Evolutionary conservation across 2,329 filamentous ascomycete genomes (phyloP).

Genomic region (Pseudopyrenochaeta lycopersici): DNA sequence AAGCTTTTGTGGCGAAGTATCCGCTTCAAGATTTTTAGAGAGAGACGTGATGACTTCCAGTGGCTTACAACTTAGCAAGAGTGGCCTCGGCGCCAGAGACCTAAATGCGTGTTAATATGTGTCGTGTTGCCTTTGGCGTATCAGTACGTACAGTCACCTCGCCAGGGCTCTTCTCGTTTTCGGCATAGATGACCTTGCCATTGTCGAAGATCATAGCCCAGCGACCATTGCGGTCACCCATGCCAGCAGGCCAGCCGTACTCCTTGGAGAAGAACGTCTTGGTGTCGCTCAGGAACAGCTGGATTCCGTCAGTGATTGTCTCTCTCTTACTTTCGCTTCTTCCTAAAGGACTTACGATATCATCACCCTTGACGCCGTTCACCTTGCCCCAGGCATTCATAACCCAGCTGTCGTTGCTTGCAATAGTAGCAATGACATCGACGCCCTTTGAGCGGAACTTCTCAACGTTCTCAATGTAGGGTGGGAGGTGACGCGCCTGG

Average conservation of each 20-base stretch:
- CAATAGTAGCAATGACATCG: conserved; percentile 81
- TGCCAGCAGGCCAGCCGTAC: conserved; percentile 75
- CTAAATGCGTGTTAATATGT: conserved; percentile 45
- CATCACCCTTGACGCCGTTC: conserved; percentile 77
- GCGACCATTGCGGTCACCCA: conserved; percentile 76
- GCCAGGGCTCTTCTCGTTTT: conserved; percentile 69
- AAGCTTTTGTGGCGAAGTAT: background rate
- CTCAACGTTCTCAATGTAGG: conserved; percentile 79
- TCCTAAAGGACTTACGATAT: conserved; percentile 60
- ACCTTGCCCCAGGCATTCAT: conserved; percentile 93
- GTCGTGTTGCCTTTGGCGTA: background rate
- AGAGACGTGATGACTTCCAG: background rate
- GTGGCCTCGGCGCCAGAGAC: conserved; percentile 60
- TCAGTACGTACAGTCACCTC: conserved; percentile 54
- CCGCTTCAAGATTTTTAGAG: background rate
- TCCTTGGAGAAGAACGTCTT: conserved; percentile 78
- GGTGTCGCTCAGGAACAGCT: conserved; percentile 80
- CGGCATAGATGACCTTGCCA: conserved; percentile 83
- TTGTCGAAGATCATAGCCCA: conserved; percentile 82
- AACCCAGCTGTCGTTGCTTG: conserved; percentile 85
- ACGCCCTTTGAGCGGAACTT: conserved; percentile 81
- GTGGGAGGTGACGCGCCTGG: conserved; percentile 81
- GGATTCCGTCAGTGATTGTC: background rate
- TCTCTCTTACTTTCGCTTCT: background rate
- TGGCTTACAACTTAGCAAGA: conserved; percentile 56